phyloP scores from a whole-genome alignment of 2,329 filamentous ascomycete genomes.

The Pseudogymnoascus sp. region DNA sequence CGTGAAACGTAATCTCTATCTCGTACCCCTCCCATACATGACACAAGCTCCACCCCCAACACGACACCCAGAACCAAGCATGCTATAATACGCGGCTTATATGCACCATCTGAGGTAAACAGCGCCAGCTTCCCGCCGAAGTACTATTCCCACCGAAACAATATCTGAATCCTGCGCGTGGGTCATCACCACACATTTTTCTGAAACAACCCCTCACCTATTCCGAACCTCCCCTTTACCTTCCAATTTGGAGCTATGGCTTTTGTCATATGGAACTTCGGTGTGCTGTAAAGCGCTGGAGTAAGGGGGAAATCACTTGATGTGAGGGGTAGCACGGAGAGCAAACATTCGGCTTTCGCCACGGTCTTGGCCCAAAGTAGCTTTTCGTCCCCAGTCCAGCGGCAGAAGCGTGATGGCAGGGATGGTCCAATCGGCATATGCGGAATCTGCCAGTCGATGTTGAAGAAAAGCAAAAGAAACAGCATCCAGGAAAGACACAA shows the following conservation, averaged over 20 bases:
- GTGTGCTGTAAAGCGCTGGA: background rate
- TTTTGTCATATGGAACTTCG: background rate
- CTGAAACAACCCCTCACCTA: conserved; percentile 4
- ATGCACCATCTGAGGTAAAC: background rate
- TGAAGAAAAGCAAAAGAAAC: background rate
- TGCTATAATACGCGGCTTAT: background rate
- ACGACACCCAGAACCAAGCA: background rate
- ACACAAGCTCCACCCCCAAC: background rate
- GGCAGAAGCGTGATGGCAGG: background rate
- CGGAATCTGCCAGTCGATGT: background rate
- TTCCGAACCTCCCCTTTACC: background rate
- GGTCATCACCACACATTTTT: background rate
- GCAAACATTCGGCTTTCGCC: background rate
- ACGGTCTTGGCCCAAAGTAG: background rate
- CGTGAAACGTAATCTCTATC: background rate
- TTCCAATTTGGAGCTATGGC: background rate
- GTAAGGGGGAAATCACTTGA: background rate
- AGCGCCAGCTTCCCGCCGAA: background rate
- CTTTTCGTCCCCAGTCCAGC: background rate
- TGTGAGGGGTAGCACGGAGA: background rate
- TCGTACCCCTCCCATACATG: background rate
- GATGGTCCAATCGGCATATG: background rate
- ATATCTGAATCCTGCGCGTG: background rate
- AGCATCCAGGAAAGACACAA: too few relatives aligned
- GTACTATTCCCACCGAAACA: too few relatives aligned